Evolutionary conservation across 495 filamentous ascomycete genomes (phyloP).

Genomic region (Podospora anserina): DNA sequence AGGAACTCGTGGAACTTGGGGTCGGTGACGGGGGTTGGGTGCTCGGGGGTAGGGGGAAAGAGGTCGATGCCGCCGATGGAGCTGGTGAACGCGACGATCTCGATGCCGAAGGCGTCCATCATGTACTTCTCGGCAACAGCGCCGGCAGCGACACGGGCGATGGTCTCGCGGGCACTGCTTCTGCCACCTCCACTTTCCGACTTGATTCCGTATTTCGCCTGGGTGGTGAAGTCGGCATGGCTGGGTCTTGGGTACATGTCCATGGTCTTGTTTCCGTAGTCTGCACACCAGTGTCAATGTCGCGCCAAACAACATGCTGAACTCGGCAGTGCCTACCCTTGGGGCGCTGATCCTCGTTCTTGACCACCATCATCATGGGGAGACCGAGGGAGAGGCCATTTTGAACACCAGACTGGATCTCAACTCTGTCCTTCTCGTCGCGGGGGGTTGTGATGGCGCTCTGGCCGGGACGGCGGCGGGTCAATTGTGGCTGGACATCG

Average conservation of each 20-base stretch:
- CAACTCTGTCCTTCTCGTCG: constrained; percentile 85
- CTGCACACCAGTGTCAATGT: constrained; percentile 32
- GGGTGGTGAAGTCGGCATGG: constrained; percentile 96
- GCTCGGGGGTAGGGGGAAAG: constrained; percentile 72
- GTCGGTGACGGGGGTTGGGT: constrained; percentile 73
- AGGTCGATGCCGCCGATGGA: constrained; percentile 81
- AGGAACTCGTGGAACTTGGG: constrained; percentile 77
- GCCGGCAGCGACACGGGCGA: constrained; percentile 89
- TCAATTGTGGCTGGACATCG: constrained; percentile 95
- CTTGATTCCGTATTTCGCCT: constrained; percentile 96
- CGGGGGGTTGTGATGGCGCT: constrained; percentile 86
- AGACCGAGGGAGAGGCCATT: constrained; percentile 89
- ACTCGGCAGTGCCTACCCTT: constrained; percentile 41
- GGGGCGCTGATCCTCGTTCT: constrained; percentile 90
- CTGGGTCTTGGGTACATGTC: constrained; percentile 85
- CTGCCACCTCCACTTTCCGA: constrained; percentile 89
- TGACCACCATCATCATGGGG: constrained; percentile 82
- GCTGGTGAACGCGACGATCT: constrained; percentile 88
- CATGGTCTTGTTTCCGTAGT: constrained; percentile 91
- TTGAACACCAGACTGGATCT: constrained; percentile 93
- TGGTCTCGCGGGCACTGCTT: constrained; percentile 91
- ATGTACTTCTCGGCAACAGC: constrained; percentile 95
- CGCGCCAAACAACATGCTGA: not conserved
- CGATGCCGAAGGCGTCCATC: constrained; percentile 70
- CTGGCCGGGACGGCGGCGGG: constrained; percentile 85